Evolutionary conservation across 2,329 filamentous ascomycete species (phyloP), one percentile per base, ranked within the genome.

Genomic region (Cephalotrichum gorgonifer): DNA sequence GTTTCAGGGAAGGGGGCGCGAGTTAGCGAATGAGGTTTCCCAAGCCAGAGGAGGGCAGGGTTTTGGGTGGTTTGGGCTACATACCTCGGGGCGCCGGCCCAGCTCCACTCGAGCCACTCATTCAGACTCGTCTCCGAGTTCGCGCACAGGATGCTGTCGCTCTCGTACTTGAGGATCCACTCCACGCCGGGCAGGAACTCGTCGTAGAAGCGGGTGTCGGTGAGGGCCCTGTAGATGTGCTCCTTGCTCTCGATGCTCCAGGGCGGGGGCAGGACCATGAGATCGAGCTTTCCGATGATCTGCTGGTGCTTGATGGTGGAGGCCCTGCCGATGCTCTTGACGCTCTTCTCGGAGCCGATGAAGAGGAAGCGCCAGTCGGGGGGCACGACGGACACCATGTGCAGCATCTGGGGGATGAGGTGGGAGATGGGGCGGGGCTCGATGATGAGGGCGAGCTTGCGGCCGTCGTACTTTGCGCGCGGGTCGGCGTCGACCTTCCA

Each of bases 311-410:
- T 68, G 44, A 72, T 69, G 23, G 72, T 68, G 47, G 67, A 68
- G 50, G 69, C 67, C 39, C 71, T 62, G 23, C 64, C 65, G 9
- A 79, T 61, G 52, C 64, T 66, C 41, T 66, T 60, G 23, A 73
- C 66, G 48, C 73, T 76, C 54, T 68, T 61, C 30, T 68, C 64
- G 28, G 73, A 71, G 47, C 74, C 74, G 53, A 77, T 65, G 57
- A 77, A 75, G 52, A 73, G 57, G 57, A 77, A 75, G 42, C 68
- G 70, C 75, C 75, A 78, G 56, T 78, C 74, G 6, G 71, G 69
- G 2, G 74, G 74, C 2, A 75, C 70, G 22, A 76, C 71, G 3
- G 68, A 62, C 30, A 73, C 70, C 68, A 76, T 75, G 60, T 76
- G 73, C 38, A 75, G 61, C 25, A 76, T 64, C 50, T 72, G 68